phyloP scores from a whole-genome alignment of 352 stramenopile genomes.

The Phytophthora meadii region DNA sequence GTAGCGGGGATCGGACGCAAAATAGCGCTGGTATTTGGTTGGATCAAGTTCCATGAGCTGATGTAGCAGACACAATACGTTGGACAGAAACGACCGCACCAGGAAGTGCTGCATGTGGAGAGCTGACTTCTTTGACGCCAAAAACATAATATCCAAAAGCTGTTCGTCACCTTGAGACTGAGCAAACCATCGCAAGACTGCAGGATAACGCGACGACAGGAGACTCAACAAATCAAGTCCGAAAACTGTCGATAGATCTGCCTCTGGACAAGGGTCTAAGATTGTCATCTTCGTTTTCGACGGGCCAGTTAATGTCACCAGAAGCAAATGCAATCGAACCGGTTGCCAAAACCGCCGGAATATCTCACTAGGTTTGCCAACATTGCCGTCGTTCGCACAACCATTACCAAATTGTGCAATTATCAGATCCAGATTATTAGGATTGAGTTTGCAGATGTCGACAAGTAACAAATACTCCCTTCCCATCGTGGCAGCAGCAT shows the following conservation, averaged over 20 bases:
- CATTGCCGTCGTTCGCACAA: neutral
- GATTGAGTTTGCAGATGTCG: conserved; percentile 10
- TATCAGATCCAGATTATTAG: conserved; percentile 13
- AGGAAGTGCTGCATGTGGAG: conserved; percentile 27
- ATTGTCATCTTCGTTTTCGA: conserved; percentile 11
- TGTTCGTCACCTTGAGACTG: conserved; percentile 16
- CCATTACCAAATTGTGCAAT: conserved; percentile 4
- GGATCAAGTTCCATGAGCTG: conserved; percentile 5
- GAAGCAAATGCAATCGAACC: conserved; percentile 10
- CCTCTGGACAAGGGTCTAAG: conserved; percentile 11
- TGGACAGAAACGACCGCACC: conserved; percentile 21
- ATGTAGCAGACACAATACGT: conserved; percentile 23
- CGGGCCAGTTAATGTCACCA: conserved; percentile 8
- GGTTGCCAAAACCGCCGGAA: conserved; percentile 23
- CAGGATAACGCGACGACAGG: conserved; percentile 1
- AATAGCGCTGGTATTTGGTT: conserved; percentile 20
- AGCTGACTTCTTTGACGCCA: conserved; percentile 16
- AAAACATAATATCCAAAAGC: conserved; percentile 23
- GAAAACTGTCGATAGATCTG: conserved; percentile 11
- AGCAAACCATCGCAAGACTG: conserved; percentile 13
- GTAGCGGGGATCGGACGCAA: conserved; percentile 26
- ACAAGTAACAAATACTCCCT: conserved; percentile 24
- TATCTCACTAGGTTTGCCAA: conserved; percentile 1
- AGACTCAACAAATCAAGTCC: conserved; percentile 20
- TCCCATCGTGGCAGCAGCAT: conserved; percentile 7